phyloP scores from a whole-genome alignment of 1,139 yeast species.

The Blastobotrys proliferans region DNA sequence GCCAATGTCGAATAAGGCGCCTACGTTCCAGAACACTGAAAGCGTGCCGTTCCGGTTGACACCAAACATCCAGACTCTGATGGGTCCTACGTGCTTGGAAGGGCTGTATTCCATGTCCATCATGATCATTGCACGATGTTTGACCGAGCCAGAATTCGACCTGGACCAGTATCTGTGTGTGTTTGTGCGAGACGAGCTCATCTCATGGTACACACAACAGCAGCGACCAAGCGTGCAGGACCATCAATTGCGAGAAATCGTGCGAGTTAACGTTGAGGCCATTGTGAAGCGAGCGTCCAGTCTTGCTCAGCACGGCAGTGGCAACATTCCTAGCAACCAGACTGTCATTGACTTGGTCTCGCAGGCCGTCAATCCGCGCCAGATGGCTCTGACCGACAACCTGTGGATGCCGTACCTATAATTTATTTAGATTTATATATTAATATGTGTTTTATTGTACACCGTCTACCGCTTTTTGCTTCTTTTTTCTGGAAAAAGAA shows the following conservation, averaged over 20 bases:
- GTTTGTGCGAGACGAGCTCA: conserved; percentile 91
- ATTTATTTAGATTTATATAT: conserved; percentile 11
- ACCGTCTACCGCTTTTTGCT: too few species aligned
- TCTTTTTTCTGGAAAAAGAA: too few species aligned
- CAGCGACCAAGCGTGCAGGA: conserved; percentile 63
- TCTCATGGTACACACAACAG: conserved; percentile 89
- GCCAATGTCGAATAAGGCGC: conserved; percentile 60
- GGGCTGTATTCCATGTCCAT: conserved; percentile 85
- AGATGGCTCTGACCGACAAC: conserved; percentile 87
- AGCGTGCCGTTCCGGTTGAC: conserved; percentile 95
- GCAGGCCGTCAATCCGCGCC: conserved; percentile 94
- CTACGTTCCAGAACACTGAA: conserved; percentile 90
- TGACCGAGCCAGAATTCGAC: conserved; percentile 88
- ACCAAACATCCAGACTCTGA: conserved; percentile 87
- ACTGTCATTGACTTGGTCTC: conserved; percentile 86
- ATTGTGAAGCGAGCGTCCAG: conserved; percentile 60
- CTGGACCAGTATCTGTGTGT: conserved; percentile 71
- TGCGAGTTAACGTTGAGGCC: conserved; percentile 80
- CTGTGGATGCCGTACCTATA: conserved; percentile 93
- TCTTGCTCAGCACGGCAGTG: conserved; percentile 74
- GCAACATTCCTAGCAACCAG: conserved; percentile 83
- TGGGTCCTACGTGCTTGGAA: conserved; percentile 90
- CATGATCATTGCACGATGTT: conserved; percentile 80
- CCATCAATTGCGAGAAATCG: conserved; percentile 80
- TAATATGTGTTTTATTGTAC: too few species aligned